A percentile compares a stretch with the other conserved stretches of the same genome.
Conservation (phyloP, 805 yeast species). For the Hanseniaspora nectarophila region DNA sequence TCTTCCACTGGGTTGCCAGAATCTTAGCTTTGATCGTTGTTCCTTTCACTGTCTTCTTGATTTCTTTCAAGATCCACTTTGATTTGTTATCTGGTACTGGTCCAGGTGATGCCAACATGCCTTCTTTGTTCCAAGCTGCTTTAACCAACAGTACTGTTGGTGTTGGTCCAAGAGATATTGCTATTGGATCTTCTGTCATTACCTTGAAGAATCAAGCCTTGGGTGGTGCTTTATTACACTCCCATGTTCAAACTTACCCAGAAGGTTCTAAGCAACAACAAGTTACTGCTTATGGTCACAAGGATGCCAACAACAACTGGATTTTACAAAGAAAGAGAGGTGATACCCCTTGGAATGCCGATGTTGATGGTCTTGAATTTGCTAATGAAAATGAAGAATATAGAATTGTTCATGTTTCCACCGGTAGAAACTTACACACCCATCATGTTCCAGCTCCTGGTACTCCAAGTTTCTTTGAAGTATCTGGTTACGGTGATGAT, state of each 20-base stretch:
- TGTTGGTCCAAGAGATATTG: slow-evolving; percentile 59
- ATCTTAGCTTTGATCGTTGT: slow-evolving; percentile 48
- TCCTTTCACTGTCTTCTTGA: slow-evolving; percentile 51
- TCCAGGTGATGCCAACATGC: slow-evolving; percentile 70
- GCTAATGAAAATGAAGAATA: slow-evolving; percentile 54
- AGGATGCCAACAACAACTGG: slow-evolving; percentile 82
- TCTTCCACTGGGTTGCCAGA: slow-evolving; percentile 57
- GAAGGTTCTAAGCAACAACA: slow-evolving; percentile 92
- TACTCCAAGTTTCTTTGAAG: slow-evolving; percentile 59
- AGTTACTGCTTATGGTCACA: slow-evolving; percentile 80
- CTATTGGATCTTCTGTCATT: slow-evolving; percentile 44
- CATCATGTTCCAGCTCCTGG: slow-evolving; percentile 71
- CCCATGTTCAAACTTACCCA: slow-evolving; percentile 77
- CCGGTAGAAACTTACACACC: slow-evolving; percentile 71
- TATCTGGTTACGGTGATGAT: slow-evolving; percentile 71
- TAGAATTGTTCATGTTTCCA: slow-evolving; percentile 56
- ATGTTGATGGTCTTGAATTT: slow-evolving; percentile 22
- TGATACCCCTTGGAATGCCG: slow-evolving; percentile 22
- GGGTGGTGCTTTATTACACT: slow-evolving; percentile 70
- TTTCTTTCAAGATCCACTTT: slow-evolving; percentile 64
- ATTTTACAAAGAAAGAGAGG: slow-evolving; percentile 49
- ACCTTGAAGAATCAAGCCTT: slow-evolving; percentile 52
- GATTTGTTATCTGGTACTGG: slow-evolving; percentile 63
- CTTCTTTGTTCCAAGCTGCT: slow-evolving; percentile 71
- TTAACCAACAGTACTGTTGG: slow-evolving; percentile 53